Percentiles rank a stretch among this genome's conserved stretches.
Conservation (phyloP, 1,284 basidiomycete species). For the Termitomyces sp. region DNA sequence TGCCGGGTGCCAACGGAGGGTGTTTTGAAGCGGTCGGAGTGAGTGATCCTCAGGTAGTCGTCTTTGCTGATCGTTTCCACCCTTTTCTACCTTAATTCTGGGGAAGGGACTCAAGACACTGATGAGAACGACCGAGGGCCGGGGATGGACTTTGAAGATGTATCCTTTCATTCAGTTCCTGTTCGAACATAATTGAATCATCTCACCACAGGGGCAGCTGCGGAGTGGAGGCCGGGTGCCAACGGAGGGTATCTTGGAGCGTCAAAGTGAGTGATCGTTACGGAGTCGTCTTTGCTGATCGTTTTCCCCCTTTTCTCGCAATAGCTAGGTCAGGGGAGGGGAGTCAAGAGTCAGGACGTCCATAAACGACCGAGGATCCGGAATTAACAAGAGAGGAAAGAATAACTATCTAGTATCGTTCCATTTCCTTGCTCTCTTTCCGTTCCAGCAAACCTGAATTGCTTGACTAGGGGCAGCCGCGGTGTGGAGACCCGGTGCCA, state of each 20-base stretch:
- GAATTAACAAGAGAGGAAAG: background rate
- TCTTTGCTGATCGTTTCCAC: background rate
- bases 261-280: background rate
- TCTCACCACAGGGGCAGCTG: background rate
- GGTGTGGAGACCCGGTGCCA: conserved; percentile 3
- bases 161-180: background rate
- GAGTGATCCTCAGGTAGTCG: background rate
- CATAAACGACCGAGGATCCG: background rate
- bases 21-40: background rate
- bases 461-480: background rate
- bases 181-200: background rate
- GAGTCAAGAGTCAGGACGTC: background rate
- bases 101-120: background rate
- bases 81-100: background rate
- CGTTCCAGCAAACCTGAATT: background rate
- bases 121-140: background rate
- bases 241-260: no score
- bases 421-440: background rate
- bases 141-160: background rate
- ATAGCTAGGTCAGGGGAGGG: conserved; percentile 2
- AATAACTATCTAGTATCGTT: background rate
- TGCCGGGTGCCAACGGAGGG: background rate
- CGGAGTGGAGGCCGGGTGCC: background rate
- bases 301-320: background rate
- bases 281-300: background rate